A percentile compares a stretch with the other conserved stretches of the same genome.
Conservation (phyloP, 805 yeast genomes). For the Cyberlindnera xylosilytica region DNA sequence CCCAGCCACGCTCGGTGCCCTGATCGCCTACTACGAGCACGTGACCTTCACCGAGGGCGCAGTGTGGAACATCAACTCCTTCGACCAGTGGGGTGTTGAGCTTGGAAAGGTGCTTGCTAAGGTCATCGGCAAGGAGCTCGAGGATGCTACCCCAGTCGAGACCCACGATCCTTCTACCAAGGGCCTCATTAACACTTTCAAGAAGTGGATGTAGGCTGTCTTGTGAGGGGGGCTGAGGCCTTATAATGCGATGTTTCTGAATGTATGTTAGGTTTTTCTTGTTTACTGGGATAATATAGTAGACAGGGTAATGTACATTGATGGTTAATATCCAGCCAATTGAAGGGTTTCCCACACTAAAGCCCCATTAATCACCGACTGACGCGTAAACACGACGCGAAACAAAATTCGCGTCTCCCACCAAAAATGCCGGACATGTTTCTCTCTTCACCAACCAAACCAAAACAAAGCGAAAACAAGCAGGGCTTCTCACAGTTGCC, state of each 20-base stretch:
- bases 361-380: no score
- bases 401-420: not conserved
- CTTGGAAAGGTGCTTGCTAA: conserved; percentile 97
- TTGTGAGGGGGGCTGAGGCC: no score
- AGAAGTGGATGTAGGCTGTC: conserved; percentile 54
- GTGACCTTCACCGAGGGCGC: conserved; percentile 98
- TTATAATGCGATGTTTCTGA: not conserved
- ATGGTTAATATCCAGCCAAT: no score
- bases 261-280: not conserved
- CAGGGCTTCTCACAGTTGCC: no score
- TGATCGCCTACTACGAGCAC: conserved; percentile 97
- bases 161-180: conserved; percentile 90
- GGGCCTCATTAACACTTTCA: conserved; percentile 92
- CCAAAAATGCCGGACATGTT: not conserved
- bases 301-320: no score
- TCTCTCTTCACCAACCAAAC: not conserved
- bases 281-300: no score
- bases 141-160: conserved; percentile 49
- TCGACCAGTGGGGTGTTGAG: conserved; percentile 99
- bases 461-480: not conserved
- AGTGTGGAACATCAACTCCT: conserved; percentile 98
- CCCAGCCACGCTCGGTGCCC: conserved; percentile 93
- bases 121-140: conserved; percentile 88
- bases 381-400: conserved; percentile 1
- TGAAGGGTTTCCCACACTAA: no score